A percentile compares a stretch with the other conserved stretches of the same genome.
These are phyloP conservation scores for Suhomyces bribrorum DNA, from an alignment of 1,139 yeast species.

Conservation along the genomic window DNA sequence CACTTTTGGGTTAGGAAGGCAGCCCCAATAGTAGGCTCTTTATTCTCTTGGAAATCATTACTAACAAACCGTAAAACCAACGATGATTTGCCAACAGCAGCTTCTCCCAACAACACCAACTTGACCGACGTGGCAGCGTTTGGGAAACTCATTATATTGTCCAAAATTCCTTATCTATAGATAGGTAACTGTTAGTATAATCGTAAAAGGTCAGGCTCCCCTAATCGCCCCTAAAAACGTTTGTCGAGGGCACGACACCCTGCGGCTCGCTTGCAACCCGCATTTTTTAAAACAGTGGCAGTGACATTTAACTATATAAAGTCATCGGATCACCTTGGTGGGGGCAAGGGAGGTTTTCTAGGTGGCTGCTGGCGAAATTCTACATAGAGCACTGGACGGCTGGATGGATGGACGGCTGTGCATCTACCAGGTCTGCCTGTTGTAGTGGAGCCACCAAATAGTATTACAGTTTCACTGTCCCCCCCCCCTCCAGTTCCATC, in stretches of 20 bases:
- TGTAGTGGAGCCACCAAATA: too few relatives aligned
- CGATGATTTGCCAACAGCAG: slow-evolving; percentile 97
- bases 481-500: too few relatives aligned
- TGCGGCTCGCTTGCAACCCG: not conserved
- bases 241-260: not conserved
- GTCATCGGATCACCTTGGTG: not conserved
- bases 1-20: slow-evolving; percentile 96
- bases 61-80: slow-evolving; percentile 90
- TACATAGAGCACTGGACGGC: too few relatives aligned
- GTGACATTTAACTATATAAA: not conserved
- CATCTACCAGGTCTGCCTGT: too few relatives aligned
- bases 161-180: slow-evolving; percentile 1
- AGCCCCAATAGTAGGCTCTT: slow-evolving; percentile 97
- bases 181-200: not conserved
- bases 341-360: not conserved
- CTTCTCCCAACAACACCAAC: slow-evolving; percentile 89
- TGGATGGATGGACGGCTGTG: too few relatives aligned
- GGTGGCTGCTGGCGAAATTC: too few relatives aligned
- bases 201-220: slow-evolving; percentile 8
- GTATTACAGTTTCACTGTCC: too few relatives aligned
- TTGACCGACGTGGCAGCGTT: slow-evolving; percentile 74
- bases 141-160: slow-evolving; percentile 31
- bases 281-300: not conserved
- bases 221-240: slow-evolving; percentile 7
- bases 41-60: slow-evolving; percentile 95